A percentile compares a stretch with the other conserved stretches of the same genome.
These are phyloP conservation scores for Elongisporangium undulatum DNA, from an alignment of 352 stramenopile genomes.

Conservation along the genomic window DNA sequence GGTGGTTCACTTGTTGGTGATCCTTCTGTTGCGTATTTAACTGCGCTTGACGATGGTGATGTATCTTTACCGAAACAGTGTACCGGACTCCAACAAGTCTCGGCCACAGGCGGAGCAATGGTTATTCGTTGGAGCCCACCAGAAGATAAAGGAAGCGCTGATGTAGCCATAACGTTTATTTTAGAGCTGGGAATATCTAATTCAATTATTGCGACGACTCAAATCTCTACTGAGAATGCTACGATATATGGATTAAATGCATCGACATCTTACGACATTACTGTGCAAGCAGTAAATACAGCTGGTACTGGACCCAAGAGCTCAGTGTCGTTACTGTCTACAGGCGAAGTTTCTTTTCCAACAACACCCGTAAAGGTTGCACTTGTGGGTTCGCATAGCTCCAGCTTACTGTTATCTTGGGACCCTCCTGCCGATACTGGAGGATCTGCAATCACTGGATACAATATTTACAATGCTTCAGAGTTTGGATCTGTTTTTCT, in stretches of 20 bases:
- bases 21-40: conserved; percentile 18
- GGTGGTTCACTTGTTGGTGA: conserved; percentile 23
- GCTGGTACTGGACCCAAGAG: conserved; percentile 16
- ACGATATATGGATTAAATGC: conserved; percentile 36
- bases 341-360: conserved; percentile 12
- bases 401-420: conserved; percentile 41
- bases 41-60: conserved; percentile 46
- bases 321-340: conserved; percentile 20
- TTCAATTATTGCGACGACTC: conserved; percentile 4
- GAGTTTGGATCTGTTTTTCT: conserved; percentile 3
- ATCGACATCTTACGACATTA: conserved; percentile 42
- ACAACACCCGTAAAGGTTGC: conserved; percentile 26
- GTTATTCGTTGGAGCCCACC: conserved; percentile 36
- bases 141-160: conserved; percentile 24
- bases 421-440: conserved; percentile 37
- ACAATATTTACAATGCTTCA: conserved; percentile 38
- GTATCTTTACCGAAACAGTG: conserved; percentile 43
- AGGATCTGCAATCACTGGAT: conserved; percentile 35
- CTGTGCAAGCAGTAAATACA: conserved; percentile 27
- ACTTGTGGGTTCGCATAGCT: conserved; percentile 28
- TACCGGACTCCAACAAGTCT: conserved; percentile 16
- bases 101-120: conserved; percentile 35
- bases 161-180: conserved; percentile 21
- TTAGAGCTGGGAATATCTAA: conserved; percentile 17
- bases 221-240: conserved; percentile 3